Conservation (phyloP, 108 stramenopile genomes). For the Pseudonitzschia pungens region DNA sequence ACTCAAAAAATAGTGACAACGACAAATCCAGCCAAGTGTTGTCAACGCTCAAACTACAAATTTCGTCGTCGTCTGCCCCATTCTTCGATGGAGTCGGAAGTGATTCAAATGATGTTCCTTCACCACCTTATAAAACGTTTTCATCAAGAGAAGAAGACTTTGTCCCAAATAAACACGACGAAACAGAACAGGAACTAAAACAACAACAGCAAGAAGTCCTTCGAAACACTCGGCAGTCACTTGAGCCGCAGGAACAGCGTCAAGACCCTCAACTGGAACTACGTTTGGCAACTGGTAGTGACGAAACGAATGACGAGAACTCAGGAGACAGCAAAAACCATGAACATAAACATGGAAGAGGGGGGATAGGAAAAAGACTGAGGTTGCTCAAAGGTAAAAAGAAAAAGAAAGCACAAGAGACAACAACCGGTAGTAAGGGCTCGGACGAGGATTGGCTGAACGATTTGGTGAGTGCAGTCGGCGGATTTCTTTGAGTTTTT, state of each 20-base stretch:
- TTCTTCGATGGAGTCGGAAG: conserved; percentile 3
- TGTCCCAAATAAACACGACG: not conserved
- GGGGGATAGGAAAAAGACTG: conserved; percentile 6
- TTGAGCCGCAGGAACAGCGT: conserved; percentile 4
- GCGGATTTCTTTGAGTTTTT: not conserved
- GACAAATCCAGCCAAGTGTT: not conserved
- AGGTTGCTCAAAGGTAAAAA: conserved; percentile 14
- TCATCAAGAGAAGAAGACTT: not conserved
- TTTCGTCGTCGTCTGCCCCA: conserved; percentile 9
- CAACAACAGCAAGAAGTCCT: not conserved
- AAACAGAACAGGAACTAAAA: conserved; percentile 2
- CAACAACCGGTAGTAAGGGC: not conserved
- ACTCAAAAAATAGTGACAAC: no score
- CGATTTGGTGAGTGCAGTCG: conserved; percentile 31
- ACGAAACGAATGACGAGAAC: conserved; percentile 6
- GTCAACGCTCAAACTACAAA: not conserved
- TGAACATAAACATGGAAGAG: conserved; percentile 14
- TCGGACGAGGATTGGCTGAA: conserved; percentile 43
- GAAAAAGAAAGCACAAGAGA: conserved; percentile 17
- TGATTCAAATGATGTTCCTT: not conserved
- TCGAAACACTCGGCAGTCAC: not conserved
- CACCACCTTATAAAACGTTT: not conserved
- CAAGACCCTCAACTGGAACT: conserved; percentile 3
- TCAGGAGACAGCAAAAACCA: conserved; percentile 22
- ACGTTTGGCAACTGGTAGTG: not conserved